phyloP scores from a whole-genome alignment of 2,329 filamentous ascomycete genomes.

The Mycocentrospora acerina region DNA sequence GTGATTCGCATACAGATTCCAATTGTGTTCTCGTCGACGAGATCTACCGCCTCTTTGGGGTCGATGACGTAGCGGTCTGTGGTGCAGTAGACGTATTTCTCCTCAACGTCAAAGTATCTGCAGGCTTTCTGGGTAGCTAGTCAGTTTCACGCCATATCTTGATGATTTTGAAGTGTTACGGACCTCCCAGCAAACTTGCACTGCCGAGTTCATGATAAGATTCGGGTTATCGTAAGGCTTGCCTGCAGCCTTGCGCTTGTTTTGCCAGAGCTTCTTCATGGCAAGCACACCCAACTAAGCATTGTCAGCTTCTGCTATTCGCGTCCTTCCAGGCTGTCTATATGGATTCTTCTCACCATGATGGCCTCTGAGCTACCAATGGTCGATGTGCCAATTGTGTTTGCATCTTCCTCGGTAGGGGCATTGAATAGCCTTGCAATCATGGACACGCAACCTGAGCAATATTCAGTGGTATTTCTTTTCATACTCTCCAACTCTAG shows the following conservation, averaged over 20 bases:
- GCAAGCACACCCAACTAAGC: conserved; percentile 69
- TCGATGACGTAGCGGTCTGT: conserved; percentile 64
- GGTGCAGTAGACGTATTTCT: conserved; percentile 72
- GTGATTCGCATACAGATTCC: conserved; percentile 66
- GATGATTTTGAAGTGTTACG: background rate
- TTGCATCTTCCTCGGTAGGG: conserved; percentile 59
- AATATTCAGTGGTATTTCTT: conserved; percentile 1
- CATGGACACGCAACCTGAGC: conserved; percentile 45
- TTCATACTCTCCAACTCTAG: conserved; percentile 74
- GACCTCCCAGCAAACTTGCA: conserved; percentile 91
- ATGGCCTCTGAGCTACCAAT: conserved; percentile 89
- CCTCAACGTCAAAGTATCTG: conserved; percentile 89
- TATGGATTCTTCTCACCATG: conserved; percentile 23
- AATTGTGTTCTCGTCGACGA: conserved; percentile 73
- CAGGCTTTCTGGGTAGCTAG: conserved; percentile 56
- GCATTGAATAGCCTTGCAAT: conserved; percentile 83
- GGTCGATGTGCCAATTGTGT: conserved; percentile 81
- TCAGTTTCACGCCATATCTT: background rate
- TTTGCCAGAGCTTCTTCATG: conserved; percentile 95
- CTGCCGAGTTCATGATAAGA: conserved; percentile 92
- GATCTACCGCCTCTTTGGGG: conserved; percentile 60
- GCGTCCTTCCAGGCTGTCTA: background rate
- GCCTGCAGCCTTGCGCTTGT: conserved; percentile 77
- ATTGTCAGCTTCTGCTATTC: conserved; percentile 1
- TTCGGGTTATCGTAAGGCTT: conserved; percentile 82